phyloP scores from a whole-genome alignment of 2,329 filamentous ascomycete genomes.

The Talaromyces sp. region DNA sequence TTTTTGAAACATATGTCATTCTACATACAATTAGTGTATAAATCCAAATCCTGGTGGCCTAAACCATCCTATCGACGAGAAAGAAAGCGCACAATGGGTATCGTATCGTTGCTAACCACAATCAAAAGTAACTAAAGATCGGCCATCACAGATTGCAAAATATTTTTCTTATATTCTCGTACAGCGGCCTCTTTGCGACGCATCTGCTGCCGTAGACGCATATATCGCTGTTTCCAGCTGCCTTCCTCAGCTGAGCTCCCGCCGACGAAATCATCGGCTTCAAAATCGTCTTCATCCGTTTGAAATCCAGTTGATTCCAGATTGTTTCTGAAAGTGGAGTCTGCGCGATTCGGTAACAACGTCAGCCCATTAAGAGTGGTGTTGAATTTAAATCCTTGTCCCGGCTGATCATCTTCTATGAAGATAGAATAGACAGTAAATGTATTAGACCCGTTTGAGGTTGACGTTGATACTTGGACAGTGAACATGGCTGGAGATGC shows the following conservation, averaged over 20 bases:
- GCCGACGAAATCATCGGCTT: conserved; percentile 7
- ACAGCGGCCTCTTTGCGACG: conserved; percentile 36
- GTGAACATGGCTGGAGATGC: conserved; percentile 23
- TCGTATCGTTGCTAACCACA: conserved; percentile 10
- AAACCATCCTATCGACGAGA: neutral
- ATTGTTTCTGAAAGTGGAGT: neutral
- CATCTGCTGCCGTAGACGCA: conserved; percentile 34
- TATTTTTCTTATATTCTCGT: conserved; percentile 38
- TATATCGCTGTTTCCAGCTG: conserved; percentile 38
- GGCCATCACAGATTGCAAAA: conserved; percentile 41
- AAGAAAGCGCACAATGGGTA: conserved; percentile 10
- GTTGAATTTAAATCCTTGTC: conserved; percentile 6
- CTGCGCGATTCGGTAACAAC: neutral
- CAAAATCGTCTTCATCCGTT: conserved; percentile 13
- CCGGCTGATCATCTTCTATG: conserved; percentile 5
- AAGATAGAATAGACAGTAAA: conserved; percentile 4
- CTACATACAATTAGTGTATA: neutral
- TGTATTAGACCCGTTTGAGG: conserved; percentile 4
- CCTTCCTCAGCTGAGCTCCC: conserved; percentile 18
- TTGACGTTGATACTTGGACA: conserved; percentile 21
- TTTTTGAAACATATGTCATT: neutral
- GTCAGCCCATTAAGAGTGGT: conserved; percentile 10
- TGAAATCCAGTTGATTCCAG: conserved; percentile 3
- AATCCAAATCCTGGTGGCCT: neutral
- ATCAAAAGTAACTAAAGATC: conserved; percentile 26